Conservation (phyloP, 1,284 basidiomycete species). For the Boletus sp. region DNA sequence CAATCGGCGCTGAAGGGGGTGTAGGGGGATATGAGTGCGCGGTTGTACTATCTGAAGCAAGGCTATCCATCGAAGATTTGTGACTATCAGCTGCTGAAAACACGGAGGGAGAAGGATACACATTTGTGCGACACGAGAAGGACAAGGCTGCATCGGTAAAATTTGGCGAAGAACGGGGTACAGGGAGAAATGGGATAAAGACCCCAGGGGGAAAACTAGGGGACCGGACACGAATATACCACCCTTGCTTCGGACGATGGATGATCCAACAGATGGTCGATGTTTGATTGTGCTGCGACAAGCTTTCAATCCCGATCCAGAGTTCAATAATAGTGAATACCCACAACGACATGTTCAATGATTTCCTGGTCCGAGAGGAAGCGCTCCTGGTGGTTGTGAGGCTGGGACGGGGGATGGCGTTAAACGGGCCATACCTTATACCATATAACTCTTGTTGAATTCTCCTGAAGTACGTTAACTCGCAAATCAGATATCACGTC, state of each 20-base stretch:
- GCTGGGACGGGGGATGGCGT: background rate
- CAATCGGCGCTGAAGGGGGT: slow-evolving; percentile 40
- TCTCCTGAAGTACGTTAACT: slow-evolving; percentile 59
- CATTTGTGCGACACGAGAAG: slow-evolving; percentile 59
- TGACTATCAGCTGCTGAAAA: slow-evolving; percentile 3
- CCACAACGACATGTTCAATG: slow-evolving; percentile 65
- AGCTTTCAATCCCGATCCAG: background rate
- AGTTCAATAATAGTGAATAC: slow-evolving; percentile 25
- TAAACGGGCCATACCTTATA: slow-evolving; percentile 53
- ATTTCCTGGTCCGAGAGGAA: slow-evolving; percentile 70
- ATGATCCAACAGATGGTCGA: slow-evolving; percentile 66
- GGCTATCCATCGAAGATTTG: slow-evolving; percentile 33
- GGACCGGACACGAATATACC: slow-evolving; percentile 72
- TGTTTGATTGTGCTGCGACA: slow-evolving; percentile 56
- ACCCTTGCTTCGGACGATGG: slow-evolving; percentile 70
- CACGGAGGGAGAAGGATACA: slow-evolving; percentile 22
- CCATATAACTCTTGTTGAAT: slow-evolving; percentile 59
- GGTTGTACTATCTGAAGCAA: slow-evolving; percentile 35
- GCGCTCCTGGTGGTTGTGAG: slow-evolving; percentile 52
- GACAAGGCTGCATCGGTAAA: slow-evolving; percentile 58
- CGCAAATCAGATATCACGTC: slow-evolving; percentile 72
- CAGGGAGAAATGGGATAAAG: slow-evolving; percentile 60
- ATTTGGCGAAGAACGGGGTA: slow-evolving; percentile 51
- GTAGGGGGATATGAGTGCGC: slow-evolving; percentile 69
- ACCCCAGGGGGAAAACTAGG: slow-evolving; percentile 61